Evolutionary conservation across 73 alveolate genomes (phyloP).

Genomic region (Tetrahymena thermophila): DNA sequence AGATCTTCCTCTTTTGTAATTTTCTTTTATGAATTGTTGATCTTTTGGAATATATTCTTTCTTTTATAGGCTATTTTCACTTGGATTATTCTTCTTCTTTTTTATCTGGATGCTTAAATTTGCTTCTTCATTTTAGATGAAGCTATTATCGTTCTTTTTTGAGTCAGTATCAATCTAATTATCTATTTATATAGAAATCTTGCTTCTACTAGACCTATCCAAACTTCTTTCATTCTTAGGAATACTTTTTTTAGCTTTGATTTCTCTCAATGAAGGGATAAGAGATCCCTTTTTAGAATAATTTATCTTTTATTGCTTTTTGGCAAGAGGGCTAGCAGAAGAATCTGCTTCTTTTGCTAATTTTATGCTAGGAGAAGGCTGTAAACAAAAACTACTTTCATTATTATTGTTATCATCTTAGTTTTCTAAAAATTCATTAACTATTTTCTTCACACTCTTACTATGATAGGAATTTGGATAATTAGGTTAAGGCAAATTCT

Average conservation of each 20-base stretch:
- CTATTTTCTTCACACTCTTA: background rate
- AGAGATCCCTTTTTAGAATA: background rate
- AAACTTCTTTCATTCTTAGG: background rate
- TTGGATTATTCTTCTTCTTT: background rate
- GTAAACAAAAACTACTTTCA: background rate
- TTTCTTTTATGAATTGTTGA: background rate
- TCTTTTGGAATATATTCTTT: background rate
- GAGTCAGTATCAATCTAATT: background rate
- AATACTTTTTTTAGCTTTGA: background rate
- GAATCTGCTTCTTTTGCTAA: background rate
- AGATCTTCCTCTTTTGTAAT: background rate
- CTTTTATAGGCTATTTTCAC: background rate
- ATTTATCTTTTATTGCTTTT: background rate
- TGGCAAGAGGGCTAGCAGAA: background rate
- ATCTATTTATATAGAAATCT: background rate
- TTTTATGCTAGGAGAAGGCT: background rate
- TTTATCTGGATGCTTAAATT: background rate
- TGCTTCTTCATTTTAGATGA: background rate
- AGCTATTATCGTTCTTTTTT: background rate
- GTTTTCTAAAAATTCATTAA: background rate
- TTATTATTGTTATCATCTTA: background rate
- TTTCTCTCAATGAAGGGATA: background rate
- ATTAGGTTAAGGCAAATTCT: slow-evolving; percentile 58
- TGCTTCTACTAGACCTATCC: background rate
- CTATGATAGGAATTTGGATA: background rate